A percentile compares a stretch with the other conserved stretches of the same genome.
Evolutionary conservation across 768 basidiomycete species (phyloP).

Genomic region (Mycena filopes): DNA sequence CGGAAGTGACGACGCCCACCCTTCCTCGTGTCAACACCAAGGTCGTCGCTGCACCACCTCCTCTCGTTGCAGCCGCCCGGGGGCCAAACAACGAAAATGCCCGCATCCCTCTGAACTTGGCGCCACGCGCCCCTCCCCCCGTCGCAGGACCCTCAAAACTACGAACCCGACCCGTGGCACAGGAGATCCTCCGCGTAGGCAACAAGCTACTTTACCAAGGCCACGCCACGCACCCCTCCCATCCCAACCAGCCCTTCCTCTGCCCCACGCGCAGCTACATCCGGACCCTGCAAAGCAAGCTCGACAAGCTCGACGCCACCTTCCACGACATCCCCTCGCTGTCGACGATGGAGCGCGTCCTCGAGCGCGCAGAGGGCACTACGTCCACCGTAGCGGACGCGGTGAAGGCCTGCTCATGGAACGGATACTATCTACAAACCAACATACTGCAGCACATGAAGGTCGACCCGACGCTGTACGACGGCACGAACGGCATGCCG

Average conservation of each 20-base stretch:
- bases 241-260: not conserved
- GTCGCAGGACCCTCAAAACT: no score
- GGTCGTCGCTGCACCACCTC: no score
- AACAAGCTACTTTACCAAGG: no score
- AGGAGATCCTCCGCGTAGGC: no score
- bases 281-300: not conserved
- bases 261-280: not conserved
- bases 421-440: conserved; percentile 16
- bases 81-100: no score
- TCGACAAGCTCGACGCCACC: not conserved
- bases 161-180: no score
- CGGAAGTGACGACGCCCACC: not conserved
- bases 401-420: not conserved
- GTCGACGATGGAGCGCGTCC: conserved; percentile 4
- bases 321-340: not conserved
- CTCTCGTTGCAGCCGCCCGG: no score
- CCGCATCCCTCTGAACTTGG: no score
- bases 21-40: not conserved
- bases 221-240: not conserved
- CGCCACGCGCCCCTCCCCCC: no score
- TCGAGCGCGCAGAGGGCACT: conserved; percentile 2
- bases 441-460: conserved; percentile 6
- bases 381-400: not conserved
- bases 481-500: conserved; percentile 14
- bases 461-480: not conserved